phyloP scores from a whole-genome alignment of 2,329 filamentous ascomycete genomes.

The Fusarium buxicola region DNA sequence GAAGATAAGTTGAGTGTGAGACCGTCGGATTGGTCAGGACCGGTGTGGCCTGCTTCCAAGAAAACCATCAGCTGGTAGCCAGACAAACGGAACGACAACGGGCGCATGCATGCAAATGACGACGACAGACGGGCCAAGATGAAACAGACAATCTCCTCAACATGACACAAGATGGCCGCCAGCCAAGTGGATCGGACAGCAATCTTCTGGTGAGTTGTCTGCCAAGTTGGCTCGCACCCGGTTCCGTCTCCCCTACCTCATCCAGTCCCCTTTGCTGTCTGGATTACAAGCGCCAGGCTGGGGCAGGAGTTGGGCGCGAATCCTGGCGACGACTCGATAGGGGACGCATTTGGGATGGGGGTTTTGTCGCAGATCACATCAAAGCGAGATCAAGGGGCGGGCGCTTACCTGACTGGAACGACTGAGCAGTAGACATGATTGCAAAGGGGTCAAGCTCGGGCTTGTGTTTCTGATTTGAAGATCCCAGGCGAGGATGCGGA shows the following conservation, averaged over 20 bases:
- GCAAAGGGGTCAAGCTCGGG: constrained; percentile 42
- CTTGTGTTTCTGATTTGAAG: constrained; percentile 43
- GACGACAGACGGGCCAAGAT: constrained; percentile 46
- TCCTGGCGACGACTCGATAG: constrained; percentile 33
- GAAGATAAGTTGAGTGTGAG: constrained; percentile 78
- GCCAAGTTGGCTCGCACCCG: constrained; percentile 43
- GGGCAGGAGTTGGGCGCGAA: constrained; percentile 33
- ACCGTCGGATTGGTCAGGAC: constrained; percentile 50
- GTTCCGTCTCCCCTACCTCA: constrained; percentile 29
- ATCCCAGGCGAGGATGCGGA: constrained; percentile 39
- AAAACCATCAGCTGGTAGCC: constrained; percentile 43
- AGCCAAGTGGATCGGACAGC: constrained; percentile 44
- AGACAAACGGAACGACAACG: constrained; percentile 38
- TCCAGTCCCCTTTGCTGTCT: constrained; percentile 38
- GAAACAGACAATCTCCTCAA: constrained; percentile 50
- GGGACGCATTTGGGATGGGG: constrained; percentile 31
- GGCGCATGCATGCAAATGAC: constrained; percentile 48
- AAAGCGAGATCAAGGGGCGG: constrained; percentile 48
- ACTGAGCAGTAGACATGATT: constrained; percentile 46
- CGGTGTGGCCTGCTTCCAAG: constrained; percentile 43
- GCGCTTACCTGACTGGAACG: constrained; percentile 47
- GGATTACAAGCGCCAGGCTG: constrained; percentile 40
- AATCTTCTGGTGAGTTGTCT: constrained; percentile 38
- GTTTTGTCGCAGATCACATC: constrained; percentile 44
- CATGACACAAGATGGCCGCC: constrained; percentile 47